Evolutionary conservation across 2,329 filamentous ascomycete species (phyloP).

Genomic region (Cordyceps cateniannulata): DNA sequence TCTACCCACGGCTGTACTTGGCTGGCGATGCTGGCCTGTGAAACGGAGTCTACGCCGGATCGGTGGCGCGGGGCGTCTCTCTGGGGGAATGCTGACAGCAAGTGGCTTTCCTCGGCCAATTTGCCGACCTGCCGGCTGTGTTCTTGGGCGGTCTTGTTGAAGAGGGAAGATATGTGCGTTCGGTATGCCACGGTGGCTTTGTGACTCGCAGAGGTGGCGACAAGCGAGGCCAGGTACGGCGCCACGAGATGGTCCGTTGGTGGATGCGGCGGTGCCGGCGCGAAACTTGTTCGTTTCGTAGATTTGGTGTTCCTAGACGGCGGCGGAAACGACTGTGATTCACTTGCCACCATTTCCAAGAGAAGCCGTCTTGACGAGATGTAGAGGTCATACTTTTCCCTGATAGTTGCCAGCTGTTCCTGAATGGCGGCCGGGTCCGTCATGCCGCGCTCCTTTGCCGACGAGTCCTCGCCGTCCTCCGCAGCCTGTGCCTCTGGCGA

Average conservation of each 20-base stretch:
- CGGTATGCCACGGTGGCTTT: constrained; percentile 53
- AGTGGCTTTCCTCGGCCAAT: constrained; percentile 55
- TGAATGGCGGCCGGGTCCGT: constrained; percentile 26
- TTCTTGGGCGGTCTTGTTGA: constrained; percentile 47
- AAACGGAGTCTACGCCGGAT: constrained; percentile 31
- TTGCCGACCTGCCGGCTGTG: constrained; percentile 44
- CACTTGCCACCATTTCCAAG: constrained; percentile 33
- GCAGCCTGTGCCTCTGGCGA: constrained; percentile 24
- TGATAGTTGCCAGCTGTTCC: constrained; percentile 39
- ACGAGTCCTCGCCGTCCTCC: constrained; percentile 19
- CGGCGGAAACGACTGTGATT: constrained; percentile 22
- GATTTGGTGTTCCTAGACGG: constrained; percentile 13
- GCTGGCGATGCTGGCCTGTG: constrained; percentile 33
- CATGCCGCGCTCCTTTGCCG: constrained; percentile 27
- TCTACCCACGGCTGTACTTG: constrained; percentile 52
- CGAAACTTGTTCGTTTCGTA: constrained; percentile 8
- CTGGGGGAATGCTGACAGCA: constrained; percentile 47
- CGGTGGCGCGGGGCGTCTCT: constrained; percentile 32
- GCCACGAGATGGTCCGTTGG: constrained; percentile 39
- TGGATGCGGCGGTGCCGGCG: constrained; percentile 9
- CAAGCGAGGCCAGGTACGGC: constrained; percentile 49
- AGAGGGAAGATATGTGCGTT: constrained; percentile 43
- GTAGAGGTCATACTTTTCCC: constrained; percentile 49
- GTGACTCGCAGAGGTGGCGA: constrained; percentile 48
- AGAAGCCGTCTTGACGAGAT: constrained; percentile 42